A percentile compares a stretch with the other conserved stretches of the same genome.
Conservation (phyloP, 495 filamentous ascomycete genomes). For the Aspergillus kassunensis region DNA sequence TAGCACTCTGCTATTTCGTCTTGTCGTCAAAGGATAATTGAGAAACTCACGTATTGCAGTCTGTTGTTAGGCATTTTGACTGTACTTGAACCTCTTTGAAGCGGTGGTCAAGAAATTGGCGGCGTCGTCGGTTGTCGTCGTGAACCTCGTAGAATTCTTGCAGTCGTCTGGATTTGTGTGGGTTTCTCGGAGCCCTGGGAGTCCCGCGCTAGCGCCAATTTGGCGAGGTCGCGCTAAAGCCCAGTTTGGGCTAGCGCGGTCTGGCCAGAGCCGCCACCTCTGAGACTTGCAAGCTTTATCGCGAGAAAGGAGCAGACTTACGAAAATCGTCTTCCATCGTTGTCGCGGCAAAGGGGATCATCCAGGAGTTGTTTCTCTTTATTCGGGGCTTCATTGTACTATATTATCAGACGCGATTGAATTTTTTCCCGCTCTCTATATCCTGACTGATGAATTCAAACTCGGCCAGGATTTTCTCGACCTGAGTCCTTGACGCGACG, state of each 20-base stretch:
- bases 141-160: constrained; percentile 46
- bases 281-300: constrained; percentile 25
- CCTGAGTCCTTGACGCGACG: constrained; percentile 42
- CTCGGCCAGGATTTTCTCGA: constrained; percentile 26
- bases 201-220: constrained; percentile 44
- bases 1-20: constrained; percentile 17
- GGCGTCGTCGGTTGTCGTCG: constrained; percentile 57
- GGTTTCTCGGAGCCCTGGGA: constrained; percentile 39
- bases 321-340: constrained; percentile 24
- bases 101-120: constrained; percentile 43
- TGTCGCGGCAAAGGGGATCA: constrained; percentile 50
- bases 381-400: constrained; percentile 44
- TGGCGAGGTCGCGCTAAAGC: constrained; percentile 42
- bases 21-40: background rate
- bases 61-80: constrained; percentile 65
- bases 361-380: constrained; percentile 51
- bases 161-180: constrained; percentile 46
- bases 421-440: constrained; percentile 2
- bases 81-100: constrained; percentile 45
- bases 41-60: constrained; percentile 66
- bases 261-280: constrained; percentile 40
- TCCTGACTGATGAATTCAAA: constrained; percentile 14
- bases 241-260: background rate
- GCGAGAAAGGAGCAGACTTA: constrained; percentile 22
- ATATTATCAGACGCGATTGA: constrained; percentile 11